These are phyloP conservation scores for Sanghuangporus weigelae DNA, from an alignment of 1,284 basidiomycete genomes.

Conservation along the genomic window DNA sequence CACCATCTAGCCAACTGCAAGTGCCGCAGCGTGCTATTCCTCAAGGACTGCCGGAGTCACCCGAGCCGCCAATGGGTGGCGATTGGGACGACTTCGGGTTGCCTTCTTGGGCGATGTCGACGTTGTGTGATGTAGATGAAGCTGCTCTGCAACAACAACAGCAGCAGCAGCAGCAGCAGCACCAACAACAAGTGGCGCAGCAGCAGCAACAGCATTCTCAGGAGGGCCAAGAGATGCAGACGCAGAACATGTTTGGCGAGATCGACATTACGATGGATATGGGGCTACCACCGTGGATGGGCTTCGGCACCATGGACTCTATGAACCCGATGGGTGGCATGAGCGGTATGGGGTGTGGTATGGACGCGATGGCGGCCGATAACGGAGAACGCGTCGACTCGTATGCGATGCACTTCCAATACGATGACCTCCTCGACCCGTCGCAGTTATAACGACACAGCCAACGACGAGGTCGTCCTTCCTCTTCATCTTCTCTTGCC, in stretches of 20 bases:
- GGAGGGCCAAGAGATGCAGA: background rate
- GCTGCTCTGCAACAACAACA: background rate
- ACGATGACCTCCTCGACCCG: slow-evolving; percentile 14
- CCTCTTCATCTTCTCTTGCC: background rate
- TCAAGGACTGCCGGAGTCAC: slow-evolving; percentile 3
- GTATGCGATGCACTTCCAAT: slow-evolving; percentile 3
- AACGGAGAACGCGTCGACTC: background rate
- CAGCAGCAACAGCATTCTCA: background rate
- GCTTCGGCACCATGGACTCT: background rate
- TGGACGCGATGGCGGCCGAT: slow-evolving; percentile 3
- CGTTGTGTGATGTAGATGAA: background rate
- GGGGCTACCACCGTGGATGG: background rate
- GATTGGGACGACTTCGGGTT: slow-evolving; percentile 7
- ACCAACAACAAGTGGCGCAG: background rate
- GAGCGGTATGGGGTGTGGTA: background rate
- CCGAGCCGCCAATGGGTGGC: background rate
- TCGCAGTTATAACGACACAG: slow-evolving; percentile 7
- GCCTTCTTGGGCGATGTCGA: slow-evolving; percentile 12
- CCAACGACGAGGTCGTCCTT: background rate
- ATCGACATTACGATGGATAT: background rate
- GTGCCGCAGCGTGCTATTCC: slow-evolving; percentile 2
- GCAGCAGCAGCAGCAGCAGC: background rate
- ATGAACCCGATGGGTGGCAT: background rate
- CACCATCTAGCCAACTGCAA: background rate
- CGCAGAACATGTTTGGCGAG: background rate